Evolutionary conservation across 768 basidiomycete genomes (phyloP).

Genomic region (Hortiboletus campestris): DNA sequence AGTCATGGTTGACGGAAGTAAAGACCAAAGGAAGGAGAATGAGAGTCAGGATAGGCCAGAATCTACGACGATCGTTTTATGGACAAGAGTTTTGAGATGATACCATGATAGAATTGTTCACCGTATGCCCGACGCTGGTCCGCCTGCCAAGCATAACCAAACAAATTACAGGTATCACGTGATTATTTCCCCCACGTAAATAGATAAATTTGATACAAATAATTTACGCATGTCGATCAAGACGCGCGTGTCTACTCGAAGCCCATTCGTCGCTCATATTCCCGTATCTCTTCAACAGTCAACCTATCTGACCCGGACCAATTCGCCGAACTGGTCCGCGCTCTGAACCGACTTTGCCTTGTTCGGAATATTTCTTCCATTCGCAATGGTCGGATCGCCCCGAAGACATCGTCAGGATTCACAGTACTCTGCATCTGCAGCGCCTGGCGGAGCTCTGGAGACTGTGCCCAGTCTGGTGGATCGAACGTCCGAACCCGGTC

Average conservation of each 20-base stretch:
- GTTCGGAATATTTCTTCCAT: constrained; percentile 95
- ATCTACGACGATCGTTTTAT: constrained; percentile 34
- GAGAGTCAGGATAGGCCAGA: constrained; percentile 28
- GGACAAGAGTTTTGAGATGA: constrained; percentile 28
- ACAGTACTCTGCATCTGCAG: constrained; percentile 81
- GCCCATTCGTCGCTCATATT: constrained; percentile 91
- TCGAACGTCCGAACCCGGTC: constrained; percentile 69
- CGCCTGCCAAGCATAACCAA: constrained; percentile 24
- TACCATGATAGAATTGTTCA: constrained; percentile 24
- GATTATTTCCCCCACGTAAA: background rate
- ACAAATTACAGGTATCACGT: constrained; percentile 18
- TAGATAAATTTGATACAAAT: constrained; percentile 4
- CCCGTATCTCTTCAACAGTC: constrained; percentile 78
- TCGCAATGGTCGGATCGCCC: constrained; percentile 75
- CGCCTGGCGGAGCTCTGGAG: constrained; percentile 78
- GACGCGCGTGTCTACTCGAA: constrained; percentile 43
- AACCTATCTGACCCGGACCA: constrained; percentile 93
- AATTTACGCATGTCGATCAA: constrained; percentile 14
- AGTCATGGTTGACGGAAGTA: constrained; percentile 48
- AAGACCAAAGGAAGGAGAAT: constrained; percentile 31
- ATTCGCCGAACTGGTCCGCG: constrained; percentile 91
- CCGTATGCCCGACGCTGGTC: constrained; percentile 15
- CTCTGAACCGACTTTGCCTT: constrained; percentile 77
- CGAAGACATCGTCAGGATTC: constrained; percentile 91
- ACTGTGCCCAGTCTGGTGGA: constrained; percentile 88